These are phyloP conservation scores for Ophiosphaerella korrae DNA, from an alignment of 2,329 filamentous ascomycete species.

Conservation along the genomic window DNA sequence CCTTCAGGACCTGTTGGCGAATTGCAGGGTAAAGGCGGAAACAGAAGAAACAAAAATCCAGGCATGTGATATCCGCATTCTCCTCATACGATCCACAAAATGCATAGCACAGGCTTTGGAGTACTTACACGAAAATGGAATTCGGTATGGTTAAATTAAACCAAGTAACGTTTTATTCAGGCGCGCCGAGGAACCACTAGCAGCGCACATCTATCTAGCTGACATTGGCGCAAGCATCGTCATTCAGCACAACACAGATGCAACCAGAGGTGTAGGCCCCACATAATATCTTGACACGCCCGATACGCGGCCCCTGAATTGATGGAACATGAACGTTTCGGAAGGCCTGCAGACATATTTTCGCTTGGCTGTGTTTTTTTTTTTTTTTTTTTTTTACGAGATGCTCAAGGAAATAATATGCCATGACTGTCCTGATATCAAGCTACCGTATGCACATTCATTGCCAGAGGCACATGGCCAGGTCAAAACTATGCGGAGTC, in stretches of 20 bases:
- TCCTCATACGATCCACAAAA: too few species aligned
- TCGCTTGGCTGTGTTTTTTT: constrained; percentile 20
- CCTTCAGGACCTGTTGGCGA: too few species aligned
- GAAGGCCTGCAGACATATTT: constrained; percentile 17
- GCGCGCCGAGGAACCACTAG: not conserved
- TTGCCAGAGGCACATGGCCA: too few species aligned
- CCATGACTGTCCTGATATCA: too few species aligned
- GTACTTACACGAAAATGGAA: constrained; percentile 14
- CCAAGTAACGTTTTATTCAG: constrained; percentile 22
- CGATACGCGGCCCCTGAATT: constrained; percentile 17
- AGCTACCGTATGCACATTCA: too few species aligned
- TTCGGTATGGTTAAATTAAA: constrained; percentile 26
- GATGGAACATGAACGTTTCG: constrained; percentile 5
- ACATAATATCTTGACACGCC: too few species aligned
- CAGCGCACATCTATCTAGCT: constrained; percentile 14
- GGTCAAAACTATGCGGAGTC: too few species aligned
- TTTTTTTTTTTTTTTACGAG: too few species aligned
- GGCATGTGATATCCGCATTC: too few species aligned
- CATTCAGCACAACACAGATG: constrained; percentile 4
- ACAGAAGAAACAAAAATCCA: too few species aligned
- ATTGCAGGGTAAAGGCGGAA: too few species aligned
- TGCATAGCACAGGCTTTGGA: constrained; percentile 19
- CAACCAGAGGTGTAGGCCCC: not conserved
- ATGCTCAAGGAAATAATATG: constrained; percentile 6
- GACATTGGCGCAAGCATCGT: constrained; percentile 21